Evolutionary conservation across 768 basidiomycete species (phyloP), one percentile per base, ranked within the genome.

Genomic region (Boletus reticulatus): DNA sequence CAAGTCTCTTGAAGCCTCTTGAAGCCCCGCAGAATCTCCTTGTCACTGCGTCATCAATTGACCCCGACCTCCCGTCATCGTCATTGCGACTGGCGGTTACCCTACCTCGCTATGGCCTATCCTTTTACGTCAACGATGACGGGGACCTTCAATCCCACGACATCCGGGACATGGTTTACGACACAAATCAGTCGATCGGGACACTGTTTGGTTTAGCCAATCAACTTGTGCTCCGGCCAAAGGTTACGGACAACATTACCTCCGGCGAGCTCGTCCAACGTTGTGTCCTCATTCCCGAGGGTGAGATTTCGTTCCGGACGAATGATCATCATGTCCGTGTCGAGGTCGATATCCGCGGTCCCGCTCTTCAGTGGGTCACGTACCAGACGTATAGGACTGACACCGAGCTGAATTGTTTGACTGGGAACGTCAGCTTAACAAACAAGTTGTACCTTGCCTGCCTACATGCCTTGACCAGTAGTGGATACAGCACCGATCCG

Each of bases 181-280:
- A 80, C 49, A 3, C 48, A 1, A 48, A 66, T 29, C 81, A 81
- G 55, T 77, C 72, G 0, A 66, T 65, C 2, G 78, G 78, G 2
- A 75, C 77, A 1, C 62, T 83, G 64, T 71, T 79, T 38, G 82
- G 81, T n/a, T 58, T 83, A 36, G 36, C 44, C 27, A 75, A 66
- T 24, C 72, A 65, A 34, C 73, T 80, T n/a, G 69, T 82, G 6
- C 70, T 81, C 45, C 69, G 76, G 20, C 64, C 61, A 43, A 67
- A 59, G 24, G 8, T 22, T 14, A 47, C 32, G 31, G 32, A 20
- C 4, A 36, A 36, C 1, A 19, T 47, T 14, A 22, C 14, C 0
- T 34, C 44, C 1, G 58, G 47, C 1, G 65, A 56, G 17, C 50
- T 60, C 11, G 14, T 56, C 0, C 56, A 55, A 1, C 60, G 69